Evolutionary conservation across 768 basidiomycete species (phyloP), one percentile per base, ranked within the genome.

Genomic region (Asterophora lycoperdoides): DNA sequence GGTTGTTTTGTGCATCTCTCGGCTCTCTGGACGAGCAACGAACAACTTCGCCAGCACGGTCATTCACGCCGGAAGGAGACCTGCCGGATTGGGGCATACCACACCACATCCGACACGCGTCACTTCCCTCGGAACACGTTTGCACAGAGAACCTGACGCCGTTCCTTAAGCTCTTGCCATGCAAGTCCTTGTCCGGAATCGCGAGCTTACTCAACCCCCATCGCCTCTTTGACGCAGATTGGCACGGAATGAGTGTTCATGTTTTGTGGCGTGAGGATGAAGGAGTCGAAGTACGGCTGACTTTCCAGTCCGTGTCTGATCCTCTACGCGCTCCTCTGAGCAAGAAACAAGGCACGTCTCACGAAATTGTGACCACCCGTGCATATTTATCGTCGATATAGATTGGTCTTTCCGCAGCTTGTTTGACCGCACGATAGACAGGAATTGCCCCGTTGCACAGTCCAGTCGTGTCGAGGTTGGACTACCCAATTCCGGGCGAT

Each of bases 111-210:
- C 82, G 84, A 51, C 85, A 93, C 57, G 89, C 87, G 1, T 79
- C 80, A 7, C 76, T 87, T 15, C 86, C 88, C 6, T 89, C 84
- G 3, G 90, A 94, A 61, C 75, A 84, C 56, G 88, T 97, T n/a
- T 99, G 95, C 62, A 98, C 95, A 4, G 96, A 98, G 63, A 97
- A 97, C 60, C 72, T 98, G 8, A 97, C 95, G 0, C 95, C 96
- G 0, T 96, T 98, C 69, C 76, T 97, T 49, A 93, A 95, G 62
- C 81, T 97, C 8, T 72, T 98, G 1, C 96, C 96, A 0, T 98
- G 95, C 73, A 91, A 96, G 61, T 83, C 89, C 5, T 70, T 77
- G 15, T 91, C 93, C 0, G 94, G 96, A 10, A 75, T 97, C 17
- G 89, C 92, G 0, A 73, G 68, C 13, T 74, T 97, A 18, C 72